Conservation (phyloP, 352 stramenopile genomes). For the Phytopythium oedochilum region DNA sequence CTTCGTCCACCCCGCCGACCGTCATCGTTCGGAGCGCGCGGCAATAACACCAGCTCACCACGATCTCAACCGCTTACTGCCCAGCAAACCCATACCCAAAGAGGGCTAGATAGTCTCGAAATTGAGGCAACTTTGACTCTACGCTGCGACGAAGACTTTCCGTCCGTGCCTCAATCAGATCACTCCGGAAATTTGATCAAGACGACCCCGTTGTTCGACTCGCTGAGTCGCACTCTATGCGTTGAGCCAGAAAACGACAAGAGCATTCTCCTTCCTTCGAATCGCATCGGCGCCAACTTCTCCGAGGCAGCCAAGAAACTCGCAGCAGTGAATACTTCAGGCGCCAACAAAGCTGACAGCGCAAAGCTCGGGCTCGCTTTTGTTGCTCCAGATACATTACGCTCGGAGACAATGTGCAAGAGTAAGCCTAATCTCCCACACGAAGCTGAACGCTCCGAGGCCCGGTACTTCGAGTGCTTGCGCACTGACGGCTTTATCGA, state of each 20-base stretch:
- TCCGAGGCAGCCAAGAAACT: slow-evolving; percentile 35
- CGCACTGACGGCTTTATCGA: slow-evolving; percentile 31
- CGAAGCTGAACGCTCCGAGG: slow-evolving; percentile 17
- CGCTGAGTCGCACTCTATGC: slow-evolving; percentile 57
- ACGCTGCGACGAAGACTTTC: too few relatives aligned
- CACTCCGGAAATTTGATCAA: too few relatives aligned
- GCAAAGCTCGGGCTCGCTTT: slow-evolving; percentile 2
- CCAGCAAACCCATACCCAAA: not conserved
- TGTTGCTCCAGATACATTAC: not conserved
- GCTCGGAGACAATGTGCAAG: not conserved
- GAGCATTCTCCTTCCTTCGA: slow-evolving; percentile 50
- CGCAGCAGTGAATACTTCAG: slow-evolving; percentile 29
- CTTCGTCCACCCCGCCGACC: slow-evolving; percentile 11
- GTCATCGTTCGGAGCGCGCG: not conserved
- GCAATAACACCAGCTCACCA: not conserved
- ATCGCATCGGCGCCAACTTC: slow-evolving; percentile 74
- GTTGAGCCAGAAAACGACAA: slow-evolving; percentile 66
- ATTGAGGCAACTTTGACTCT: too few relatives aligned
- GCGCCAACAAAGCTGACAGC: not conserved
- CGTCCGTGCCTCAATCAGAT: too few relatives aligned
- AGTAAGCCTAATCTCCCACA: not conserved
- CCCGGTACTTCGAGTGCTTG: slow-evolving; percentile 61
- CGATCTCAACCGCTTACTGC: not conserved
- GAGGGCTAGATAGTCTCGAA: too few relatives aligned
- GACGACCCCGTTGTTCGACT: slow-evolving; percentile 48